Evolutionary conservation across 2,329 filamentous ascomycete genomes (phyloP).

Genomic region (Cadophora sp.): DNA sequence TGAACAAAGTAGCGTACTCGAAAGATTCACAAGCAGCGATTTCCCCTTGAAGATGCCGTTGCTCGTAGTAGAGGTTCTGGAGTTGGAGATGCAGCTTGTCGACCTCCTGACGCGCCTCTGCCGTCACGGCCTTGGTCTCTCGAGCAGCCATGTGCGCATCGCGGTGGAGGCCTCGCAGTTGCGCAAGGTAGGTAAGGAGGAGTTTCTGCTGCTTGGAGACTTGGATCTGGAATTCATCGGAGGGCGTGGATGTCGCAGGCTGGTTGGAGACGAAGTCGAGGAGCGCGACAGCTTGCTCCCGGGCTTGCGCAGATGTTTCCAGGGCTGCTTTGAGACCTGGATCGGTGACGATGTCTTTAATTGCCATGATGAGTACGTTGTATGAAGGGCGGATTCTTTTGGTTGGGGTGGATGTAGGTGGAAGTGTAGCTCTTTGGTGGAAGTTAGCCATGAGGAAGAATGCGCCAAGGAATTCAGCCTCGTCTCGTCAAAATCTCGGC

Average conservation of each 20-base stretch:
- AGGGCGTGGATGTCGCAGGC: conserved; percentile 51
- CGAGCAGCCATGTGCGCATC: conserved; percentile 81
- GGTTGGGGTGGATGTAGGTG: not conserved
- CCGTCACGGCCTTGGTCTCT: conserved; percentile 84
- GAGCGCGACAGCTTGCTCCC: conserved; percentile 72
- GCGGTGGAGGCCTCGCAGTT: conserved; percentile 83
- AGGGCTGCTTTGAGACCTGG: conserved; percentile 71
- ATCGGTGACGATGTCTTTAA: conserved; percentile 67
- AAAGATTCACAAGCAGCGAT: conserved; percentile 91
- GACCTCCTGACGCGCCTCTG: conserved; percentile 87
- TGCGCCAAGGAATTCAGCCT: conserved; percentile 4
- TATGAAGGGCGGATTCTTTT: not conserved
- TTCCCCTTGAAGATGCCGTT: conserved; percentile 87
- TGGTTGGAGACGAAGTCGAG: conserved; percentile 67
- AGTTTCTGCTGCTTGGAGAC: conserved; percentile 80
- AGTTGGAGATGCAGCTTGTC: conserved; percentile 90
- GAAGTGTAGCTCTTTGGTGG: not conserved
- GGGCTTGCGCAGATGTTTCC: conserved; percentile 74
- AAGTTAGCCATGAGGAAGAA: not conserved
- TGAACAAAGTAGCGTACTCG: conserved; percentile 64
- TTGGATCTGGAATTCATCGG: conserved; percentile 59
- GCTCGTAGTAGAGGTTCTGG: conserved; percentile 96
- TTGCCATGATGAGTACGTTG: conserved; percentile 52
- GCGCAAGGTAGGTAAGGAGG: conserved; percentile 78
- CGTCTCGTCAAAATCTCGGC: not conserved